Base-by-base conservation (phyloP, 805 yeast genomes). In the Zygosaccharomyces pseudorouxii region DNA sequence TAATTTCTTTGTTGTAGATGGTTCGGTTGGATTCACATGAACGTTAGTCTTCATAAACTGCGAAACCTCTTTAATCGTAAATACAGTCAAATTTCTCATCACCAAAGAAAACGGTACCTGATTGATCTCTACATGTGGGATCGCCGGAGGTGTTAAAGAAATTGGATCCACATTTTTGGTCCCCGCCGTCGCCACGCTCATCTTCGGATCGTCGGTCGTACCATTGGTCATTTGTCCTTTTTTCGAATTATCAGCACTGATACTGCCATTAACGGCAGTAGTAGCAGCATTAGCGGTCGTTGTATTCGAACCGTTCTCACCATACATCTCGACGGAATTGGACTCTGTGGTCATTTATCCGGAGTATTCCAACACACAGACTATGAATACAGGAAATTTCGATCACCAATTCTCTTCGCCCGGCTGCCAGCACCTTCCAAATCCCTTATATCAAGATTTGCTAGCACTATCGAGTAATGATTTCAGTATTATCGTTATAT, bases 1-100 rank as follows among this genome's bases (percentile, higher is more conserved):
- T 52, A 80, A 78, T 70, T 92, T 92, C 54, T 86, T 81, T 4
- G 71, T 69, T 18, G 76, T 71, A 53, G 57, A 46, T 10, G 59
- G 50, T 22, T 62, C 58, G 6, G 57, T 51, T 10, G 46, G 50
- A 18, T 49, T 51, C 3, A 48, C 47, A 46, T 64, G 65, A 9
- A 58, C 48, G 31, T 60, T 62, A 5, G 65, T 60, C 51, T 67
- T 67, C 62, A 65, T 52, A 42, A 54, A 65, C 46, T 67, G 71
- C 22, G 65, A 59, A 6, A 65, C 48, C 44, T 63, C 72, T 37
- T 64, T 65, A 35, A 64, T 55, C 7, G 67, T 60, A 44, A 53
- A 64, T 3, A 65, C 61, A 4, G 68, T 65, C 27, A 63, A 49
- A 44, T 63, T 67, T 48, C 68, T 58, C 10, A 61, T 66, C 35